Conservation (phyloP, 768 basidiomycete species). For the Clitopilus hobsonii region DNA sequence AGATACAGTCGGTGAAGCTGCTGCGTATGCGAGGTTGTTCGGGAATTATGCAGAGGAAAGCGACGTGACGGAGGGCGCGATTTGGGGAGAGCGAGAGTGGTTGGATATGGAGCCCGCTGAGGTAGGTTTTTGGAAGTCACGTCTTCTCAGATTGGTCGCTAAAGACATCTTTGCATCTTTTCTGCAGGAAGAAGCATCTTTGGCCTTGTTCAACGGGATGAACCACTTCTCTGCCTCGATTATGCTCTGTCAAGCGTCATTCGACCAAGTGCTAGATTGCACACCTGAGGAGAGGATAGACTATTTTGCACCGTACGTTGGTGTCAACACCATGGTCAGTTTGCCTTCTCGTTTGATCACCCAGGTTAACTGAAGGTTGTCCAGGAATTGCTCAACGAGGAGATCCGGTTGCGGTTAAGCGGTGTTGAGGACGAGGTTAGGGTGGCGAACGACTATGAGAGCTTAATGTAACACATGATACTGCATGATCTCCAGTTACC, state of each 20-base stretch:
- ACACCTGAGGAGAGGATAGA: constrained; percentile 40
- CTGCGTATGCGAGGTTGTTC: constrained; percentile 46
- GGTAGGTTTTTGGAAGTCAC: constrained; percentile 23
- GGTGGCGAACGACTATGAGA: too few relatives aligned
- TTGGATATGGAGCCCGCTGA: constrained; percentile 51
- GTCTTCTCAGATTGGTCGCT: constrained; percentile 3
- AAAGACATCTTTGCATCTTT: background rate
- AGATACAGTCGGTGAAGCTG: constrained; percentile 52
- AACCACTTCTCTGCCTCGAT: constrained; percentile 67
- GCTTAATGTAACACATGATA: too few relatives aligned
- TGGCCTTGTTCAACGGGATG: constrained; percentile 56
- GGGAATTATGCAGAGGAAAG: constrained; percentile 52
- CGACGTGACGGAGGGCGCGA: constrained; percentile 34
- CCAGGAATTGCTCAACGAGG: background rate
- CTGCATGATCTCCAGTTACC: too few relatives aligned
- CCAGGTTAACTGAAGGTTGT: background rate
- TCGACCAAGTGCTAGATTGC: constrained; percentile 54
- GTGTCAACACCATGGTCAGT: constrained; percentile 49
- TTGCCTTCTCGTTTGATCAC: background rate
- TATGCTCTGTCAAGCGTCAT: constrained; percentile 48
- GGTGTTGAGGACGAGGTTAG: background rate
- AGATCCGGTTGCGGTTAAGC: background rate
- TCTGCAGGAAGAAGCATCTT: constrained; percentile 54
- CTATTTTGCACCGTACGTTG: constrained; percentile 43
- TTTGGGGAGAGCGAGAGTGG: constrained; percentile 66